These are phyloP conservation scores for Fragaria nilgerrensis DNA, from an alignment of 306 rosid genomes.

Conservation along the genomic window DNA sequence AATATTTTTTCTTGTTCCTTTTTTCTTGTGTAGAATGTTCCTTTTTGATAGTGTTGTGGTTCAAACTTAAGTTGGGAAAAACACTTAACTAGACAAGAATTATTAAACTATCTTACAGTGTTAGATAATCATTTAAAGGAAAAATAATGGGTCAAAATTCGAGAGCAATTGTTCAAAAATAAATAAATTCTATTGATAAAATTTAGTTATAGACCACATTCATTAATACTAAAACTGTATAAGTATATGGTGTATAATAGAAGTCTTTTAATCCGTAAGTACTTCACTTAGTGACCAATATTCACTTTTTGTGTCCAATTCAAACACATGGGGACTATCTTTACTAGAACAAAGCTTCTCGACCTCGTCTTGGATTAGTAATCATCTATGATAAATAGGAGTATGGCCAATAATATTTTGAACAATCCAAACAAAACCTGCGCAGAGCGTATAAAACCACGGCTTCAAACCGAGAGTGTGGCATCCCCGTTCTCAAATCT, in stretches of 20 bases:
- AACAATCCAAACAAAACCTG: background rate
- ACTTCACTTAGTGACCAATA: background rate
- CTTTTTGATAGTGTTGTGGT: rapidly evolving
- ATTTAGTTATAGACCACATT: too few species aligned
- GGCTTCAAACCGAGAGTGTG: background rate
- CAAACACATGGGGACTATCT: background rate
- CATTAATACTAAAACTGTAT: background rate
- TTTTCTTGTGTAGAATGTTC: too few species aligned
- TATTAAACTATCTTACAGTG: too few species aligned
- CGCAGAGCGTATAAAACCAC: background rate
- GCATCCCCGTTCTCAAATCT: background rate
- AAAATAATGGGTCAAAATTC: too few species aligned
- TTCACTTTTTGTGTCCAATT: slow-evolving; percentile 3
- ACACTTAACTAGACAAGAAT: too few species aligned
- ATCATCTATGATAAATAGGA: background rate
- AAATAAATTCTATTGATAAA: too few species aligned
- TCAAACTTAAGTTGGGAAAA: too few species aligned
- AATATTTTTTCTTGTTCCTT: background rate
- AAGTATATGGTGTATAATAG: background rate
- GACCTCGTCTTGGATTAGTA: background rate
- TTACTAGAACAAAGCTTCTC: background rate
- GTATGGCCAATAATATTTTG: too few species aligned
- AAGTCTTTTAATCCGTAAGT: background rate
- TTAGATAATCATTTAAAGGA: too few species aligned
- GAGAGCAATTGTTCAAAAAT: too few species aligned